phyloP scores from a whole-genome alignment of 495 filamentous ascomycete genomes.

The Aspergillus bertholletiae region DNA sequence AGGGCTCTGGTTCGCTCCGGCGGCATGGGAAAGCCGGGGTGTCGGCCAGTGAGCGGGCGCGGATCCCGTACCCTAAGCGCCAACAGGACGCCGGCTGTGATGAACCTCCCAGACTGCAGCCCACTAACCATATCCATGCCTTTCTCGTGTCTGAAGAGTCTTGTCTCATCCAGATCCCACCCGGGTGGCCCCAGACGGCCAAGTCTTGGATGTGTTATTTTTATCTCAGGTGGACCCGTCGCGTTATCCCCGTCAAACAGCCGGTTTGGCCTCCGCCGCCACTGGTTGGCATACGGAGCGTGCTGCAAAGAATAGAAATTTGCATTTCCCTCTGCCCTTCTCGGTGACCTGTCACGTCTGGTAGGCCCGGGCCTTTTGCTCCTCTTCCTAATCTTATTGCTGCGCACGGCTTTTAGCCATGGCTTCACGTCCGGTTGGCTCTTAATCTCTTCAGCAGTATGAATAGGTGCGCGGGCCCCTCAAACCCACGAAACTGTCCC shows the following conservation, averaged over 20 bases:
- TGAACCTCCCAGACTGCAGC: constrained; percentile 17
- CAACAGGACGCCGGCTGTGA: constrained; percentile 22
- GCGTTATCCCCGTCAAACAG: constrained; percentile 9
- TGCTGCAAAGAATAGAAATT: constrained; percentile 32
- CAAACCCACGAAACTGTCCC: constrained; percentile 3
- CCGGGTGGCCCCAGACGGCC: not conserved
- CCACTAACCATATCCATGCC: not conserved
- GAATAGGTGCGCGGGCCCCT: constrained; percentile 34
- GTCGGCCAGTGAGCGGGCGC: constrained; percentile 13
- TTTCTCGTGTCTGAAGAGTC: not conserved
- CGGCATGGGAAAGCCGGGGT: not conserved
- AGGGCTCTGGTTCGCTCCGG: constrained; percentile 12
- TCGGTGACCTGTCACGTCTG: constrained; percentile 12
- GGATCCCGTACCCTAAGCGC: constrained; percentile 11
- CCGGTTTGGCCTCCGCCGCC: constrained; percentile 17
- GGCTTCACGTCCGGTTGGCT: constrained; percentile 25
- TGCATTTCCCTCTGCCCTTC: constrained; percentile 13
- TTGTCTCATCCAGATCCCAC: not conserved
- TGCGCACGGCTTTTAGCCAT: constrained; percentile 23
- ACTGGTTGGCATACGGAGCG: constrained; percentile 13
- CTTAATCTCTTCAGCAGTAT: constrained; percentile 32
- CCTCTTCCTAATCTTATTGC: constrained; percentile 13
- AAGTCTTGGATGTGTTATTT: constrained; percentile 18
- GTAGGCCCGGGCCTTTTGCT: constrained; percentile 10
- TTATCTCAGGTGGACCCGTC: constrained; percentile 23